phyloP scores from a whole-genome alignment of 768 basidiomycete species.

The Calocera cornea region DNA sequence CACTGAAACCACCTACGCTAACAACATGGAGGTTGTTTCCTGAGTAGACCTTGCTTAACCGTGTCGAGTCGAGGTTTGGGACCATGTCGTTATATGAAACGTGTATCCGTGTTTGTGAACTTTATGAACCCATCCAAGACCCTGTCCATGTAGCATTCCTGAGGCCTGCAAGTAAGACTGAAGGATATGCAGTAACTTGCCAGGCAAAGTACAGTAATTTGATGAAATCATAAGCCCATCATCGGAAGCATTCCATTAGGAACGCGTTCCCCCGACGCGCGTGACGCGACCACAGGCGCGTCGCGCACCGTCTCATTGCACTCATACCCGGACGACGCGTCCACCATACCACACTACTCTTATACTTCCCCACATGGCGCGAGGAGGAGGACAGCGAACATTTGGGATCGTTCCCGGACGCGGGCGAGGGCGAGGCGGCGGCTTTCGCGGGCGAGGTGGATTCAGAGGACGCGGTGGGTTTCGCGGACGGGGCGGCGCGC shows the following conservation, averaged over 20 bases:
- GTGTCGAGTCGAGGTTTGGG: no score
- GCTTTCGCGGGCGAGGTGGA: neutral
- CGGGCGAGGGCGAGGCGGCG: neutral
- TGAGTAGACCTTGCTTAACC: no score
- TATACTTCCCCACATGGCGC: neutral
- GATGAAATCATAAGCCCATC: neutral
- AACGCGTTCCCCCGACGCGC: neutral
- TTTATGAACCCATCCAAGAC: no score
- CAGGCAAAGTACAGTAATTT: no score
- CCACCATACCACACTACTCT: neutral
- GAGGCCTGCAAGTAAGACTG: no score
- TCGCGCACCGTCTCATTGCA: neutral
- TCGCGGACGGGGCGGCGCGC: constrained; percentile 23
- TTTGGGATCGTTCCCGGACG: neutral
- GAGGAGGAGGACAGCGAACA: neutral
- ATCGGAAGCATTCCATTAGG: neutral
- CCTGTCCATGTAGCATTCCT: no score
- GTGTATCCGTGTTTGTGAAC: no score
- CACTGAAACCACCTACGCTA: no score
- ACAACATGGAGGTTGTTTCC: no score
- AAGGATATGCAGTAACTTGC: no score
- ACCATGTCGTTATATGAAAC: no score
- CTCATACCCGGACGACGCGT: neutral
- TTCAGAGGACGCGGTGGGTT: constrained; percentile 36
- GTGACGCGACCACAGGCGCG: neutral